A percentile compares a stretch with the other conserved stretches of the same genome.
phyloP scores from a whole-genome alignment of 768 basidiomycete genomes.

The Trichaptum fuscoviolaceum region DNA sequence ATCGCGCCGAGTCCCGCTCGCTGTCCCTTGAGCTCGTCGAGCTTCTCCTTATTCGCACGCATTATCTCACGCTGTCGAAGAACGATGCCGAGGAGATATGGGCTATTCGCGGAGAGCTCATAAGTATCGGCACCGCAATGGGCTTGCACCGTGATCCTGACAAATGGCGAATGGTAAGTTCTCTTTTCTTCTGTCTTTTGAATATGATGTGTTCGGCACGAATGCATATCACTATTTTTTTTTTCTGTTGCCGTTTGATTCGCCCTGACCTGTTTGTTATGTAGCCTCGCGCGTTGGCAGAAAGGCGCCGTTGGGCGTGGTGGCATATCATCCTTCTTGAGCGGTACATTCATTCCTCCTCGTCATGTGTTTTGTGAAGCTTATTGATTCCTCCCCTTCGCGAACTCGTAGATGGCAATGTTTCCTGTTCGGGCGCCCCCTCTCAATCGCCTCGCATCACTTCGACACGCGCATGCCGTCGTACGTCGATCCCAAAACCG shows the following conservation, averaged over 20 bases:
- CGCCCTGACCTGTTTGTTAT: not conserved
- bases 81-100: conserved; percentile 79
- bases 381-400: conserved; percentile 12
- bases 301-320: conserved; percentile 84
- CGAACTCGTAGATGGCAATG: conserved; percentile 67
- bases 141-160: conserved; percentile 84
- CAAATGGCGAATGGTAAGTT: conserved; percentile 53
- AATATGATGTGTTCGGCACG: not conserved
- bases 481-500: conserved; percentile 55
- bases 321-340: conserved; percentile 84
- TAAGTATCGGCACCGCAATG: conserved; percentile 74
- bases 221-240: not conserved
- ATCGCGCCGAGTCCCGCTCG: conserved; percentile 51
- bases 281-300: conserved; percentile 52
- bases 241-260: not conserved
- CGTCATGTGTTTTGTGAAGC: not conserved
- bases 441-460: conserved; percentile 71
- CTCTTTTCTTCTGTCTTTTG: not conserved
- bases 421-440: conserved; percentile 79
- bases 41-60: conserved; percentile 60
- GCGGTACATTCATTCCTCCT: conserved; percentile 40
- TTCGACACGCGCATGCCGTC: conserved; percentile 81
- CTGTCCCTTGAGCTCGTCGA: conserved; percentile 75
- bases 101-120: conserved; percentile 65
- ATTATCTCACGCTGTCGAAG: conserved; percentile 69